Evolutionary conservation across 177 flowering plant genomes (phyloP).

Genomic region (Vitis hybrid): DNA sequence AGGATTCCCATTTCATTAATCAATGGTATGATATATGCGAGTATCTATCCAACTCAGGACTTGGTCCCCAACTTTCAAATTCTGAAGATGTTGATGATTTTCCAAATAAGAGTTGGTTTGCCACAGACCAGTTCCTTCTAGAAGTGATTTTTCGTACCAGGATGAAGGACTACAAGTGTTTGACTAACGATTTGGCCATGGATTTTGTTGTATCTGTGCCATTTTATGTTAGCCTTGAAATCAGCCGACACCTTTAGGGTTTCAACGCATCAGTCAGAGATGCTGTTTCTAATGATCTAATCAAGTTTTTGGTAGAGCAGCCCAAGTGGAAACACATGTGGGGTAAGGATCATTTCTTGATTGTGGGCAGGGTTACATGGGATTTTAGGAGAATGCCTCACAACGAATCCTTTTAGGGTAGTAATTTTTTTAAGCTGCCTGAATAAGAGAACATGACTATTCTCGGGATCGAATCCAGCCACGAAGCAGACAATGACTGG

Average conservation of each 20-base stretch:
- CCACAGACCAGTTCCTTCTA: constrained; percentile 42
- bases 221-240: constrained; percentile 47
- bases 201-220: constrained; percentile 58
- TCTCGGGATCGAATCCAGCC: constrained; percentile 37
- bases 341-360: constrained; percentile 51
- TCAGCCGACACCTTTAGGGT: constrained; percentile 30
- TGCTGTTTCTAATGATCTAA: constrained; percentile 14
- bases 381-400: constrained; percentile 36
- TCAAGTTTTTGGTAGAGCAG: constrained; percentile 21
- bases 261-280: constrained; percentile 27
- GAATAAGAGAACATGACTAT: constrained; percentile 39
- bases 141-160: constrained; percentile 43
- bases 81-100: background rate
- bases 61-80: constrained; percentile 29
- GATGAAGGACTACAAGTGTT: constrained; percentile 49
- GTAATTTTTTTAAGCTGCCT: constrained; percentile 31
- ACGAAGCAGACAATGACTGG: constrained; percentile 22
- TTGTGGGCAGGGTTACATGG: constrained; percentile 43
- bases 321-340: constrained; percentile 40
- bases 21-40: constrained; percentile 34
- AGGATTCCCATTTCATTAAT: constrained; percentile 20
- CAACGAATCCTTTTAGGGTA: constrained; percentile 34
- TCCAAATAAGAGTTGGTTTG: constrained; percentile 19
- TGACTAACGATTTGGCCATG: constrained; percentile 42
- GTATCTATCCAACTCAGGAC: constrained; percentile 24